Conservation (phyloP, 2,329 filamentous ascomycete species). For the Microsporum canis region DNA sequence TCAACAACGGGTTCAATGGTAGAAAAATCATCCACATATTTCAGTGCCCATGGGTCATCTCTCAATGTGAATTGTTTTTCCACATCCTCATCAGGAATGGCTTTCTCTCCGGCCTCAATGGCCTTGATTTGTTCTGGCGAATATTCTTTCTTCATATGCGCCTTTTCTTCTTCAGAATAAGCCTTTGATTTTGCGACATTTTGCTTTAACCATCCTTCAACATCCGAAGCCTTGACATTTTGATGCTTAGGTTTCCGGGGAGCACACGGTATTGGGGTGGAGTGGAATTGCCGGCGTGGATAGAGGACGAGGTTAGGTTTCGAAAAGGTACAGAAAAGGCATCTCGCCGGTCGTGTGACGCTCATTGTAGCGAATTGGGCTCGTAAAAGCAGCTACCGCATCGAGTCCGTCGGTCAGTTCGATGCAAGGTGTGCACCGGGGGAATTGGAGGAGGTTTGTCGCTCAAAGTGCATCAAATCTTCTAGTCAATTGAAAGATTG, state of each 20-base stretch:
- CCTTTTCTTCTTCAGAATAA: constrained; percentile 57
- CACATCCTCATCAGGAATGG: constrained; percentile 64
- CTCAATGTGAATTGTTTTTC: constrained; percentile 60
- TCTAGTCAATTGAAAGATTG: constrained; percentile 5
- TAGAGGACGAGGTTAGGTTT: constrained; percentile 32
- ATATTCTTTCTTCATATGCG: constrained; percentile 55
- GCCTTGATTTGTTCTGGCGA: constrained; percentile 70
- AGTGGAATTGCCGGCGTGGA: constrained; percentile 40
- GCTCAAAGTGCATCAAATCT: not conserved
- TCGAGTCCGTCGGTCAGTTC: not conserved
- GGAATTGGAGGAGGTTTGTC: constrained; percentile 2
- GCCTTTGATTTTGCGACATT: constrained; percentile 35
- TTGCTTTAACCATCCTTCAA: constrained; percentile 12
- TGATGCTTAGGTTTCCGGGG: constrained; percentile 28
- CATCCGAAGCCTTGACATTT: constrained; percentile 28
- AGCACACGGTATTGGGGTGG: constrained; percentile 27
- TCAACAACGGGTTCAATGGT: constrained; percentile 68
- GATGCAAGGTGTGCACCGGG: constrained; percentile 8
- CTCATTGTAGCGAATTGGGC: constrained; percentile 33
- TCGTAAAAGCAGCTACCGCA: constrained; percentile 19
- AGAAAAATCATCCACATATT: constrained; percentile 75
- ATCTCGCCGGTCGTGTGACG: constrained; percentile 39
- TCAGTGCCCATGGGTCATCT: constrained; percentile 58
- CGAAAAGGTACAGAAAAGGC: constrained; percentile 41
- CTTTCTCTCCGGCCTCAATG: constrained; percentile 66